These are phyloP conservation scores for Xylariales sp. DNA, from an alignment of 2,329 filamentous ascomycete genomes.

Conservation along the genomic window DNA sequence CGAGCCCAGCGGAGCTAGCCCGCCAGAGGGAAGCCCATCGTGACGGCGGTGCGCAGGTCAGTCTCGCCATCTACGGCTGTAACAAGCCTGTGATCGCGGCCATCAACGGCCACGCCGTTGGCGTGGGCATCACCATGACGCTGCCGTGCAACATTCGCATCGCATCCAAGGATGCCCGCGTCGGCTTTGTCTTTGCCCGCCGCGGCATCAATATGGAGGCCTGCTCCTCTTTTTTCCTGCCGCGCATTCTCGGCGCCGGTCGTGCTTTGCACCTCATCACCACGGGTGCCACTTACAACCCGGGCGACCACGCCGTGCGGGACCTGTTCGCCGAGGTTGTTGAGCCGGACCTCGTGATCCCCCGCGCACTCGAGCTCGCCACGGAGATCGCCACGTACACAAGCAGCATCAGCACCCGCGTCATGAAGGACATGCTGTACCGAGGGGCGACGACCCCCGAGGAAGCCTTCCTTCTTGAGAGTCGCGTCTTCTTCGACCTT, in stretches of 20 bases:
- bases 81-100: conserved; percentile 55
- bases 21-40: conserved; percentile 24
- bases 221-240: conserved; percentile 67
- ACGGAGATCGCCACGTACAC: conserved; percentile 63
- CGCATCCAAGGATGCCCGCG: conserved; percentile 54
- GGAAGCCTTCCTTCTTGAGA: conserved; percentile 67
- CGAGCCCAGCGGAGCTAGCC: conserved; percentile 6
- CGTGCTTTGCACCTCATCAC: conserved; percentile 62
- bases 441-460: conserved; percentile 56
- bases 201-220: conserved; percentile 71
- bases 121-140: conserved; percentile 59
- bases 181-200: conserved; percentile 71
- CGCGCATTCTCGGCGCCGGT: conserved; percentile 61
- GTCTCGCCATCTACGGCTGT: conserved; percentile 53
- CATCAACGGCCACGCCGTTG: conserved; percentile 55
- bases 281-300: conserved; percentile 58
- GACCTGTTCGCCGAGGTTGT: conserved; percentile 65
- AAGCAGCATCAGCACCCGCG: conserved; percentile 55
- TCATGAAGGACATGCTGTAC: conserved; percentile 72
- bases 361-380: conserved; percentile 61
- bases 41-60: conserved; percentile 48
- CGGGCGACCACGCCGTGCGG: conserved; percentile 44
- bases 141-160: conserved; percentile 50
- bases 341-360: conserved; percentile 55
- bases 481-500: conserved; percentile 56